Conservation (phyloP, 2,329 filamentous ascomycete genomes). For the Phialophora expanda region DNA sequence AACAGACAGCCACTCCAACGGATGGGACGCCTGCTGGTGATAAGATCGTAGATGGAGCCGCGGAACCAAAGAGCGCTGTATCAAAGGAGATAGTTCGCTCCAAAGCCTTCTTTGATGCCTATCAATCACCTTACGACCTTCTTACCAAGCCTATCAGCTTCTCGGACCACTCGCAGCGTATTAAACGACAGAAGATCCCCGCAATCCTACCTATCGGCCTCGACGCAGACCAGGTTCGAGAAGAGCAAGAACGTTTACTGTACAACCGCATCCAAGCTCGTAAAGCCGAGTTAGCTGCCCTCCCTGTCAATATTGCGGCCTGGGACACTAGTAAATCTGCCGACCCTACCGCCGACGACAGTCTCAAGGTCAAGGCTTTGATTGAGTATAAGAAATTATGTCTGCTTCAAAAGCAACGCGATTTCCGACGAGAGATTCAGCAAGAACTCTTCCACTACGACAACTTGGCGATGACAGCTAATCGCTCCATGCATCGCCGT, state of each 20-base stretch:
- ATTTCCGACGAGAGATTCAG: slow-evolving; percentile 83
- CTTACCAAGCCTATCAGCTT: slow-evolving; percentile 72
- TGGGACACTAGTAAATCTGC: slow-evolving; percentile 79
- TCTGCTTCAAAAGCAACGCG: slow-evolving; percentile 85
- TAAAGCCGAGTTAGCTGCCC: slow-evolving; percentile 79
- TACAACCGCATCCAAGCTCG: slow-evolving; percentile 89
- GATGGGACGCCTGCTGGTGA: slow-evolving; percentile 46
- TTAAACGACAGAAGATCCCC: slow-evolving; percentile 79
- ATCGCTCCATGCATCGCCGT: slow-evolving; percentile 84
- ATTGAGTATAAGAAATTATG: slow-evolving; percentile 94
- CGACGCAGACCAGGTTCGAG: slow-evolving; percentile 81
- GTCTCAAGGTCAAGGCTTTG: slow-evolving; percentile 82
- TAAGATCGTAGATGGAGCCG: slow-evolving; percentile 43
- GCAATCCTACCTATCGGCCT: slow-evolving; percentile 88
- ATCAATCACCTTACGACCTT: slow-evolving; percentile 72
- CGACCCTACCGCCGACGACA: slow-evolving; percentile 75
- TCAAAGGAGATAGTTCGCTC: slow-evolving; percentile 38
- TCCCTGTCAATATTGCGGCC: slow-evolving; percentile 83
- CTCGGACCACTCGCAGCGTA: slow-evolving; percentile 75
- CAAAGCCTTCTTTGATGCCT: slow-evolving; percentile 67
- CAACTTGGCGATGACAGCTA: slow-evolving; percentile 95
- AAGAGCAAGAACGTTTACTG: slow-evolving; percentile 84
- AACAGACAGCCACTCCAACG: slow-evolving; percentile 42
- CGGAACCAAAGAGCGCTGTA: slow-evolving; percentile 38
- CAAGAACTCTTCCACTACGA: slow-evolving; percentile 94